Conservation (phyloP, 2,329 filamentous ascomycete species). For the Sclerotinia nivalis region DNA sequence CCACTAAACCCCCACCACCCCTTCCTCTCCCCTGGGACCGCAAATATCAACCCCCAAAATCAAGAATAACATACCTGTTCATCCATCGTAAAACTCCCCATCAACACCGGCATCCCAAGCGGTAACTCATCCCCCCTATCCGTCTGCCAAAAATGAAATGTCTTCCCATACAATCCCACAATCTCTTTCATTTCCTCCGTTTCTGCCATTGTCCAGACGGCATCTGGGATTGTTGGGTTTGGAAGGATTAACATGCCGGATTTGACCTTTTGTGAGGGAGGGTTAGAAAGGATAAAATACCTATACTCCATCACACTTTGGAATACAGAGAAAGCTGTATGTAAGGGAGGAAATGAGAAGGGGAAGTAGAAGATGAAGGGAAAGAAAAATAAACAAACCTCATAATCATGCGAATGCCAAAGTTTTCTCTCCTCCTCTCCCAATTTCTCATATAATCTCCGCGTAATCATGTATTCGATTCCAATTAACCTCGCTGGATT, state of each 20-base stretch:
- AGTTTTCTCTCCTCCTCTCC: slow-evolving; percentile 66
- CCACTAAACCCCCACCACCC: too few species aligned
- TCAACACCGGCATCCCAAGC: slow-evolving; percentile 21
- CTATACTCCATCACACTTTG: slow-evolving; percentile 32
- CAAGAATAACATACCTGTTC: slow-evolving; percentile 1
- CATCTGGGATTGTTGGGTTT: slow-evolving; percentile 54
- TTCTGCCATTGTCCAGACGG: slow-evolving; percentile 74
- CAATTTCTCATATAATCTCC: slow-evolving; percentile 65
- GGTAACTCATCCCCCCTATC: slow-evolving; percentile 56
- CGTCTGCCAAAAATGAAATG: slow-evolving; percentile 84
- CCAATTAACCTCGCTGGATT: slow-evolving; percentile 74
- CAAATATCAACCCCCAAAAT: neutral
- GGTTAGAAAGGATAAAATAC: neutral
- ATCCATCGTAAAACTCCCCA: slow-evolving; percentile 23
- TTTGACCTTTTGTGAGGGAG: slow-evolving; percentile 28
- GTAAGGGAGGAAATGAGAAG: neutral
- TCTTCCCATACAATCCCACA: slow-evolving; percentile 75
- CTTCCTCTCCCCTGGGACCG: too few species aligned
- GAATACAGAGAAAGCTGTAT: too few species aligned
- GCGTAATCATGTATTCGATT: slow-evolving; percentile 73
- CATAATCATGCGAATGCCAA: slow-evolving; percentile 68
- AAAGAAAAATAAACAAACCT: slow-evolving; percentile 56
- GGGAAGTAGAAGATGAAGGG: neutral
- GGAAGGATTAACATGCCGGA: slow-evolving; percentile 75
- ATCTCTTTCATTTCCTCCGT: slow-evolving; percentile 79